Conservation (phyloP, 148 eudicot species). For the Silene latifolia region DNA sequence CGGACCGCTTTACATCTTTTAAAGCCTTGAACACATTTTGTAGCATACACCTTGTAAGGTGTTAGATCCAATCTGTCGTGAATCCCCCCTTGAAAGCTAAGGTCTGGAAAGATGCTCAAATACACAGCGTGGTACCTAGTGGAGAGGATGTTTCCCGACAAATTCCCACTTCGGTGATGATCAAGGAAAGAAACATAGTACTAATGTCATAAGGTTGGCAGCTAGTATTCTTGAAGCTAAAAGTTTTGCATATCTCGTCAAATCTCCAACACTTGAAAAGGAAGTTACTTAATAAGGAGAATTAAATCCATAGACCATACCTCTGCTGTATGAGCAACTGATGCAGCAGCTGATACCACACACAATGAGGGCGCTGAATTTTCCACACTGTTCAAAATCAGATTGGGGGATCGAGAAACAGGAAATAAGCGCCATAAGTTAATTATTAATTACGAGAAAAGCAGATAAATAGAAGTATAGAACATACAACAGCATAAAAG, state of each 20-base stretch:
- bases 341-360: conserved; percentile 67
- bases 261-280: not conserved
- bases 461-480: not conserved
- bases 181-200: not conserved
- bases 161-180: not conserved
- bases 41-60: not conserved
- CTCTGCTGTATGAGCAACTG: conserved; percentile 61
- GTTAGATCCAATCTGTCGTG: not conserved
- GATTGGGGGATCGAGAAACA: not conserved
- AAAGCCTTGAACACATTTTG: not conserved
- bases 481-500: no score
- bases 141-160: no score
- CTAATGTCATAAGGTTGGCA: not conserved
- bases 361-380: conserved; percentile 21
- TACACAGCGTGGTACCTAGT: conserved; percentile 1
- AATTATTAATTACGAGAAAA: not conserved
- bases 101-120: not conserved
- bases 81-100: not conserved
- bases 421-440: conserved; percentile 5
- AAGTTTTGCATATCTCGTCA: conserved; percentile 1
- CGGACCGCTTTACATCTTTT: not conserved
- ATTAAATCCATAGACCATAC: conserved; percentile 32
- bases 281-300: conserved; percentile 14
- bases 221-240: not conserved
- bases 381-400: conserved; percentile 32